Evolutionary conservation across 192 early-diverging fungal species (phyloP).

Genomic region (Gigaspora rosea): DNA sequence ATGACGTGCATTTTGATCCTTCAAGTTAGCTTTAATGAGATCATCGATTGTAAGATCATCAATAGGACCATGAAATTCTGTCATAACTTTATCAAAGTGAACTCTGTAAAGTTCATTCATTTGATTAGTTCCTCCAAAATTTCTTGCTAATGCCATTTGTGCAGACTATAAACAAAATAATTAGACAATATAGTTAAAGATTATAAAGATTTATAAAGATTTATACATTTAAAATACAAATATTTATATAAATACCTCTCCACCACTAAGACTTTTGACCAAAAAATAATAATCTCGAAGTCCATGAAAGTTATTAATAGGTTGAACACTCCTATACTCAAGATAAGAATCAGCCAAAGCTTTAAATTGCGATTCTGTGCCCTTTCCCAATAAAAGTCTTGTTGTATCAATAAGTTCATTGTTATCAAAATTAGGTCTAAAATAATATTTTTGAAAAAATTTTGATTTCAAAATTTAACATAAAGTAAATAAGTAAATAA

Average conservation of each 20-base stretch:
- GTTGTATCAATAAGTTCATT: neutral
- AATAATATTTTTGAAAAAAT: no score
- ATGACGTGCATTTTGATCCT: slow-evolving; percentile 12
- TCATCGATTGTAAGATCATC: neutral
- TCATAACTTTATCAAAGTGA: neutral
- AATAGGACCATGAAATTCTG: neutral
- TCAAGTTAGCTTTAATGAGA: slow-evolving; percentile 13
- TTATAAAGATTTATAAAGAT: no score
- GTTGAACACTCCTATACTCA: neutral
- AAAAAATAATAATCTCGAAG: slow-evolving; percentile 17
- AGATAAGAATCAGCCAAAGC: neutral
- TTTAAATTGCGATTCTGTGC: neutral
- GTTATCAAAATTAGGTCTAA: neutral
- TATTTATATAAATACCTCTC: neutral
- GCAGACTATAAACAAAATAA: no score
- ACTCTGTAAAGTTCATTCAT: neutral
- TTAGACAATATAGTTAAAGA: no score
- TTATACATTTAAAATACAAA: no score
- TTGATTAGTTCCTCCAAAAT: slow-evolving; percentile 27
- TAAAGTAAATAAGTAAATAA: no score
- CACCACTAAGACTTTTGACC: neutral
- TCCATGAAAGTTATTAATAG: slow-evolving; percentile 29
- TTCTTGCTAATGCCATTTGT: slow-evolving; percentile 27
- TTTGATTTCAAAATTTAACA: no score
- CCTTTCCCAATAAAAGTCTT: neutral